Conservation (phyloP, 2,329 filamentous ascomycete genomes). For the Apiospora koreana region DNA sequence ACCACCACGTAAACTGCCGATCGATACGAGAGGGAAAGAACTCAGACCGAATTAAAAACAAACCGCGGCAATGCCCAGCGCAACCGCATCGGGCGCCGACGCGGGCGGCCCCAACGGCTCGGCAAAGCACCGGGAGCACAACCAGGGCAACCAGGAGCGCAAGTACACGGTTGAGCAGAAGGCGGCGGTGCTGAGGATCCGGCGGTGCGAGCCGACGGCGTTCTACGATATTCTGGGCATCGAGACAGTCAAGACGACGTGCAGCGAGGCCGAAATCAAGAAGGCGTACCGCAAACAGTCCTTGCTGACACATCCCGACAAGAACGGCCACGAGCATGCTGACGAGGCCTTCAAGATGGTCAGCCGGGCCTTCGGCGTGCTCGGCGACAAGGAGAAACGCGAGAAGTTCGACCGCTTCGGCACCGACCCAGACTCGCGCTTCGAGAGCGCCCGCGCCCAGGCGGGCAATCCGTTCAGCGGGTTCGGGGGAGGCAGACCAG, state of each 20-base stretch:
- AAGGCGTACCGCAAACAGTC: conserved; percentile 96
- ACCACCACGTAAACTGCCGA: background rate
- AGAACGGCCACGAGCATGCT: conserved; percentile 93
- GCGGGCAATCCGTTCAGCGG: conserved; percentile 62
- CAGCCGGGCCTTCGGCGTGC: conserved; percentile 85
- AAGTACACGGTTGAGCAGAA: conserved; percentile 89
- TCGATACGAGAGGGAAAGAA: background rate
- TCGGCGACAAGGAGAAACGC: conserved; percentile 93
- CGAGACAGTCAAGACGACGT: conserved; percentile 62
- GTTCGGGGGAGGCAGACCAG: conserved; percentile 35
- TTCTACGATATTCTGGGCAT: conserved; percentile 95
- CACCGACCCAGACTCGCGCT: conserved; percentile 88
- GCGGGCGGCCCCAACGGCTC: conserved; percentile 35
- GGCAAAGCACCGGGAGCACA: conserved; percentile 63
- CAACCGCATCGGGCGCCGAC: conserved; percentile 56
- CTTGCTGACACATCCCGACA: conserved; percentile 94
- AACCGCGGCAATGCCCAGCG: conserved; percentile 43
- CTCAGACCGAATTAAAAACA: background rate
- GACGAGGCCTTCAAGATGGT: conserved; percentile 99
- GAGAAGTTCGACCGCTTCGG: conserved; percentile 86
- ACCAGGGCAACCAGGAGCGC: conserved; percentile 74
- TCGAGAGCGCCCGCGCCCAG: conserved; percentile 63
- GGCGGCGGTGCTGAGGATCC: conserved; percentile 85
- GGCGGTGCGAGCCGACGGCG: conserved; percentile 78
- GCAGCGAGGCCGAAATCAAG: conserved; percentile 85